These are phyloP conservation scores for Aspergillus haitiensis DNA, from an alignment of 495 filamentous ascomycete species.

Conservation along the genomic window DNA sequence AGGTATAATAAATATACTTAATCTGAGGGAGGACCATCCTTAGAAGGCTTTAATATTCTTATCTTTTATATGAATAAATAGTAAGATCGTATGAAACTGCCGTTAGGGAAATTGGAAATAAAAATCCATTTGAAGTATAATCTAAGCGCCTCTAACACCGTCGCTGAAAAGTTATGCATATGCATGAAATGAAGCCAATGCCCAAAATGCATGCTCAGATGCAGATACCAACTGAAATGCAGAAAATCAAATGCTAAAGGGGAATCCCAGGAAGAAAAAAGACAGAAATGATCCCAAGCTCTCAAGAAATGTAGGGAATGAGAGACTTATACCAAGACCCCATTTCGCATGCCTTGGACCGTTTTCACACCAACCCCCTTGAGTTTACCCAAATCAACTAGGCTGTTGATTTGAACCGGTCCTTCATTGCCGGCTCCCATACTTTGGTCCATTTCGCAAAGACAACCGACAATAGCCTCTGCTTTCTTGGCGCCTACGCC, in stretches of 20 bases:
- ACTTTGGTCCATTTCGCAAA: constrained; percentile 48
- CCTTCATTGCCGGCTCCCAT: constrained; percentile 28
- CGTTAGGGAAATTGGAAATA: too few relatives aligned
- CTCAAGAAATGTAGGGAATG: too few relatives aligned
- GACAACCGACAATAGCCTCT: constrained; percentile 53
- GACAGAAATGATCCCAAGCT: neutral
- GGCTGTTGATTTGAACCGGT: constrained; percentile 40
- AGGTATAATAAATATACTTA: constrained; percentile 22
- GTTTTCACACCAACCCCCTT: constrained; percentile 54
- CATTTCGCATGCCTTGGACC: constrained; percentile 55
- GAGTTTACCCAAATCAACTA: constrained; percentile 49
- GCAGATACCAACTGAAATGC: neutral
- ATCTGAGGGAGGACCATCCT: too few relatives aligned
- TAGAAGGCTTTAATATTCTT: too few relatives aligned
- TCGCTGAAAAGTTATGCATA: too few relatives aligned
- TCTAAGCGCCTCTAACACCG: too few relatives aligned
- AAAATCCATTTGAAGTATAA: too few relatives aligned
- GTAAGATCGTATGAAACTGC: too few relatives aligned
- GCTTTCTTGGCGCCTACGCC: constrained; percentile 59
- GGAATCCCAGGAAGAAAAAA: constrained; percentile 10
- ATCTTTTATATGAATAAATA: too few relatives aligned
- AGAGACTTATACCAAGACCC: constrained; percentile 38
- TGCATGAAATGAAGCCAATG: too few relatives aligned
- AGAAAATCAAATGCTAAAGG: constrained; percentile 17
- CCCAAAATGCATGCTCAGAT: too few relatives aligned